phyloP scores from a whole-genome alignment of 371 early-diverging fungal genomes.

The Antonospora locustae region DNA sequence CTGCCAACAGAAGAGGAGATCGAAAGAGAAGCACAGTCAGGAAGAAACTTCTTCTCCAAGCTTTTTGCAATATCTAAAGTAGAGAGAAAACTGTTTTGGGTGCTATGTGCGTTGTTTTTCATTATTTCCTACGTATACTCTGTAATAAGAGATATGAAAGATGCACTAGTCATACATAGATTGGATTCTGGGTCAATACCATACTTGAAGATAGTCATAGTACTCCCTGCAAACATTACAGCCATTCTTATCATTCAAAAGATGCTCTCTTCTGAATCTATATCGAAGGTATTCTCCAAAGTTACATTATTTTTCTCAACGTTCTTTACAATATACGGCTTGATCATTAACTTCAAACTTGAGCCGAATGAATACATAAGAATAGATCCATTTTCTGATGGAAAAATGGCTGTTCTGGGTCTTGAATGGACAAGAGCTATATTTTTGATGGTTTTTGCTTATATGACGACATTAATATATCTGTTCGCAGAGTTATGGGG shows the following conservation, averaged over 20 bases:
- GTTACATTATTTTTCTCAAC: conserved; percentile 42
- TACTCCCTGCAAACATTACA: conserved; percentile 45
- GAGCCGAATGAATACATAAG: conserved; percentile 35
- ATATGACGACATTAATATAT: conserved; percentile 51
- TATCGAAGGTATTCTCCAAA: conserved; percentile 44
- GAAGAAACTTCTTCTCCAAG: conserved; percentile 19
- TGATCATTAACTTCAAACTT: conserved; percentile 44
- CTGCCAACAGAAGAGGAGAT: conserved; percentile 48
- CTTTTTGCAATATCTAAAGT: conserved; percentile 46
- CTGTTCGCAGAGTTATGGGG: conserved; percentile 55
- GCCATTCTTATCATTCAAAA: conserved; percentile 48
- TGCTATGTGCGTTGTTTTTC: conserved; percentile 50
- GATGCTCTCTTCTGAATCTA: conserved; percentile 26
- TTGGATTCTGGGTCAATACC: conserved; percentile 51
- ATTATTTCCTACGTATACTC: conserved; percentile 53
- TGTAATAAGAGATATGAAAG: conserved; percentile 55
- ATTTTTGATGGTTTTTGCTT: conserved; percentile 48
- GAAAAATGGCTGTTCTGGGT: conserved; percentile 35
- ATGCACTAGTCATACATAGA: conserved; percentile 51
- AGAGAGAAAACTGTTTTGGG: conserved; percentile 50
- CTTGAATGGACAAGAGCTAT: conserved; percentile 34
- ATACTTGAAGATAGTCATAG: conserved; percentile 51
- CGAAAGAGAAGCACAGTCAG: conserved; percentile 47
- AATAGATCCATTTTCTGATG: conserved; percentile 45
- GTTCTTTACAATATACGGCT: conserved; percentile 44